Base-by-base conservation (phyloP, 1,139 yeast genomes). In the Pichia sp. region DNA sequence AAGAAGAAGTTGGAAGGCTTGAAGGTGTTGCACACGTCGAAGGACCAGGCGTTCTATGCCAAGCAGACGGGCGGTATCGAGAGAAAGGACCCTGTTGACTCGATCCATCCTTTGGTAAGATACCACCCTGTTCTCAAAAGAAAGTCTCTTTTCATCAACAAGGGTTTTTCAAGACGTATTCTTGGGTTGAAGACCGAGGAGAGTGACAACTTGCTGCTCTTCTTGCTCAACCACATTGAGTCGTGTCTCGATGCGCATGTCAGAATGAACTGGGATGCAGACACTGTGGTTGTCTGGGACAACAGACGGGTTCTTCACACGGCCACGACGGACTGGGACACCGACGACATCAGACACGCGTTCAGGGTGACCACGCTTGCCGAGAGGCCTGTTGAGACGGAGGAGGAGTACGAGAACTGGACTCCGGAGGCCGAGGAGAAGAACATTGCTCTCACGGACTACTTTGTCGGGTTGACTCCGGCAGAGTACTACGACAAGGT, bases 251-350 rank as follows among this genome's bases (percentile, higher is more conserved):
- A 80, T 62, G 70, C 79, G 56, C 82, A 81, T 52, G 71, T 79
- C 21, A 74, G 87, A 57, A 80, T 81, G 55, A 70, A 66, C 50
- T 82, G 85, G 83, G 78, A 76, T 56, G 76, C 75, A 37, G 72
- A 76, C 49, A 80, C 88, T 5, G 84, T 85, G 31, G 88, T 82
- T 23, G 68, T 83, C 22, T 85, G 89, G 87, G 90, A 85, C 62
- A 84, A 84, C 69, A 75, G 90, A 67, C 71, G 83, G 60, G 79
- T 80, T 31, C 69, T 76, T 43, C 90, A 85, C 65, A 70, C 83
- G 23, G 89, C 90, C 4, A 71, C 80, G 44, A 71, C 79, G 51
- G 89, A 84, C 66, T 82, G 85, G 83, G 79, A 73, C 49, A 70
- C 74, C 8, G 76, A 75, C 22, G 73, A 75, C 47, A 69, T 78